These are phyloP conservation scores for Crucihimalaya himalaica DNA, from an alignment of 345 rosid species.

Conservation along the genomic window DNA sequence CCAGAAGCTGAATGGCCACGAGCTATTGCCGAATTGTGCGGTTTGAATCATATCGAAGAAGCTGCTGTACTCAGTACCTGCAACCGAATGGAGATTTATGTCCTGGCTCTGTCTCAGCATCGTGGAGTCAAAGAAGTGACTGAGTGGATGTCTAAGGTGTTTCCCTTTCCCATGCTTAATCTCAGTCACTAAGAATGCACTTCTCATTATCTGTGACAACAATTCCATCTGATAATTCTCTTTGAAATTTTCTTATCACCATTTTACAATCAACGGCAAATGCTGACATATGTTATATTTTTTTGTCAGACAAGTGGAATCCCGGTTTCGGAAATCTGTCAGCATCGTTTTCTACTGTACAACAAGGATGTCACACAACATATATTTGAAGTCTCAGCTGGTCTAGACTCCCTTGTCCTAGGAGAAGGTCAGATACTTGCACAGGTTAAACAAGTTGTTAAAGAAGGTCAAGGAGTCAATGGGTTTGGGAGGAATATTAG, in stretches of 20 bases:
- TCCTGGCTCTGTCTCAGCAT: slow-evolving; percentile 66
- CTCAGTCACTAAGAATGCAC: not conserved
- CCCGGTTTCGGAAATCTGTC: slow-evolving; percentile 61
- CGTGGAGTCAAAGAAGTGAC: slow-evolving; percentile 88
- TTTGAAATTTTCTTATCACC: not conserved
- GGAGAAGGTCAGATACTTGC: slow-evolving; percentile 87
- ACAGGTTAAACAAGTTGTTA: slow-evolving; percentile 79
- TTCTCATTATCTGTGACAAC: not conserved
- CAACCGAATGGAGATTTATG: slow-evolving; percentile 77
- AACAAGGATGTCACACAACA: slow-evolving; percentile 88
- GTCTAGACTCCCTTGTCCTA: slow-evolving; percentile 80
- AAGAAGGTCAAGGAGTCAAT: slow-evolving; percentile 65
- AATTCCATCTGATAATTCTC: not conserved
- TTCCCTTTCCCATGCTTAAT: not conserved
- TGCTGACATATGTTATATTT: slow-evolving; percentile 22
- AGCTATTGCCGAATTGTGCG: slow-evolving; percentile 71
- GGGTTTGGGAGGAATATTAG: slow-evolving; percentile 75
- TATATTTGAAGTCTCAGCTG: slow-evolving; percentile 95
- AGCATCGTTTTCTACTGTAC: slow-evolving; percentile 78
- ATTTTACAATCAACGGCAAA: not conserved
- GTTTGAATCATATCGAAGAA: slow-evolving; percentile 85
- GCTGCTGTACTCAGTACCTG: slow-evolving; percentile 85
- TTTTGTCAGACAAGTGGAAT: slow-evolving; percentile 67
- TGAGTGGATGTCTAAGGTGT: slow-evolving; percentile 90
- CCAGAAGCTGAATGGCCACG: slow-evolving; percentile 87